These are phyloP conservation scores for Pseudozyma thailandica DNA, from an alignment of 1,284 basidiomycete species.

Conservation along the genomic window DNA sequence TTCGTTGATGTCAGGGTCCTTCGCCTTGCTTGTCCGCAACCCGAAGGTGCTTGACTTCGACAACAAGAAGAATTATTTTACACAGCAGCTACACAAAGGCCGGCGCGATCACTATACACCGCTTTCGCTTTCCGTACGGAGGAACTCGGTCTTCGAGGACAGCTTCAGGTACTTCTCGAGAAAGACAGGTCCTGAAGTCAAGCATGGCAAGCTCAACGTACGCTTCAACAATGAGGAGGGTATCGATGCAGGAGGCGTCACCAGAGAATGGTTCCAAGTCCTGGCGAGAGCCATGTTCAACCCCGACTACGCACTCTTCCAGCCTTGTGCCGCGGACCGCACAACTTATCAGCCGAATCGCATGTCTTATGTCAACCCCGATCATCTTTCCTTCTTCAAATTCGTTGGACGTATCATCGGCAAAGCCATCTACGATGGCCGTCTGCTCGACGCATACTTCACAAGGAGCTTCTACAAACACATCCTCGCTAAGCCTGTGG, in stretches of 20 bases:
- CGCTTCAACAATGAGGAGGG: conserved; percentile 98
- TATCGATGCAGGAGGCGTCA: conserved; percentile 97
- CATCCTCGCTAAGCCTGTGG: conserved; percentile 63
- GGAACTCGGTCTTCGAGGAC: conserved; percentile 95
- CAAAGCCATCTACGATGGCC: conserved; percentile 90
- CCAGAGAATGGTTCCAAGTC: conserved; percentile 98
- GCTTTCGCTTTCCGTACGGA: conserved; percentile 89
- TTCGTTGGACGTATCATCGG: conserved; percentile 98
- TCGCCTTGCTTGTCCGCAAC: conserved; percentile 94
- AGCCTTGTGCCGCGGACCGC: conserved; percentile 85
- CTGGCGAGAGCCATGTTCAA: conserved; percentile 99
- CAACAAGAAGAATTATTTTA: conserved; percentile 99
- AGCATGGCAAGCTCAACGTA: conserved; percentile 95
- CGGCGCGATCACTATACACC: conserved; percentile 82
- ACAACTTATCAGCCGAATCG: conserved; percentile 97
- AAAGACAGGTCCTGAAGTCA: conserved; percentile 93
- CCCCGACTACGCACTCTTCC: conserved; percentile 98
- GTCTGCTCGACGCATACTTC: conserved; percentile 97
- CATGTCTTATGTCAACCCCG: conserved; percentile 82
- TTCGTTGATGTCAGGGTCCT: conserved; percentile 96
- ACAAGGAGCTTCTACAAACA: conserved; percentile 72
- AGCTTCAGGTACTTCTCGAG: conserved; percentile 92
- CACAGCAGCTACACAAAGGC: conserved; percentile 88
- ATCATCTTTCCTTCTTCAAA: conserved; percentile 97
- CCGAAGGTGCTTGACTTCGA: conserved; percentile 98